These are phyloP conservation scores for Aspergillus sojae DNA, from an alignment of 2,329 filamentous ascomycete genomes.

Conservation along the genomic window DNA sequence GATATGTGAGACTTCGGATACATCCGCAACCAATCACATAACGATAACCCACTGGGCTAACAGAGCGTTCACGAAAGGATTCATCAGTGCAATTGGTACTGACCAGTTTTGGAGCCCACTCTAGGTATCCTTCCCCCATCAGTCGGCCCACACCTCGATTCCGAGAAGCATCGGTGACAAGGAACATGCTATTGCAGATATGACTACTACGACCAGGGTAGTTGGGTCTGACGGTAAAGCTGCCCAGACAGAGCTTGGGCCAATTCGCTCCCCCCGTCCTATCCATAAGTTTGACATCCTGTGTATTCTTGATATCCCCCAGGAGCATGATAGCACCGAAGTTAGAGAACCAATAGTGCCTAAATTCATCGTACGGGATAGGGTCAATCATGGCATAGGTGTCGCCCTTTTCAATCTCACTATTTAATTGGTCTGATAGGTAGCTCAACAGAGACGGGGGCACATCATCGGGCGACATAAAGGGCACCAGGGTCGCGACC, in stretches of 20 bases:
- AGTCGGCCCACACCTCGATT: slow-evolving; percentile 74
- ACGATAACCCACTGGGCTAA: background rate
- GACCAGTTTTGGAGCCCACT: slow-evolving; percentile 71
- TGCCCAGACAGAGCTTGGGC: slow-evolving; percentile 79
- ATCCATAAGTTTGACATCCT: slow-evolving; percentile 54
- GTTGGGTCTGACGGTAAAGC: slow-evolving; percentile 93
- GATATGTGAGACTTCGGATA: background rate
- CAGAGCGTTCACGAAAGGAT: background rate
- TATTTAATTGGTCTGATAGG: slow-evolving; percentile 80
- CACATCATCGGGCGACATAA: slow-evolving; percentile 75
- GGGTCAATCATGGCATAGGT: slow-evolving; percentile 86
- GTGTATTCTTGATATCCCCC: slow-evolving; percentile 68
- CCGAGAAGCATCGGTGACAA: slow-evolving; percentile 72
- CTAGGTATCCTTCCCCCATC: slow-evolving; percentile 76
- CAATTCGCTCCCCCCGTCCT: slow-evolving; percentile 68
- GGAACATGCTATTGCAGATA: slow-evolving; percentile 76
- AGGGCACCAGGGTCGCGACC: slow-evolving; percentile 79
- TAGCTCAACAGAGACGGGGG: slow-evolving; percentile 74
- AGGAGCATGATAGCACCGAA: slow-evolving; percentile 87
- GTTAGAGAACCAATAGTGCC: slow-evolving; percentile 86
- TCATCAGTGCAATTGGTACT: slow-evolving; percentile 22
- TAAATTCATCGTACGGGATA: slow-evolving; percentile 74
- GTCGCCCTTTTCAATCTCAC: slow-evolving; percentile 88
- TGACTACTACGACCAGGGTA: slow-evolving; percentile 90
- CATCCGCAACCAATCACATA: background rate